Base-by-base conservation (phyloP, 2,329 filamentous ascomycete genomes). In the Paraphoma chrysanthemicola region DNA sequence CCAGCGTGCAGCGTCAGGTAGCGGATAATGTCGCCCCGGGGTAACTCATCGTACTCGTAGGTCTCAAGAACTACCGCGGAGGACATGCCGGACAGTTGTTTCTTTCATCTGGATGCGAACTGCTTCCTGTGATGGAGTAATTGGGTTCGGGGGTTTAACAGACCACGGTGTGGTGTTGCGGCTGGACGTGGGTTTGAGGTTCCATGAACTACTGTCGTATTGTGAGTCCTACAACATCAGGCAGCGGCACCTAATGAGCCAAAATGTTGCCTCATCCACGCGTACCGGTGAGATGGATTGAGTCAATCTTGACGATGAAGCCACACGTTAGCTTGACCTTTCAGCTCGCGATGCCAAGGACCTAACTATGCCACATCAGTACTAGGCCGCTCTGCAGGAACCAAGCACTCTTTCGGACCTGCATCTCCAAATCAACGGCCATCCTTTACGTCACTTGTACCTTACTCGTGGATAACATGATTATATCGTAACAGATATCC, bases 41-140 rank as follows among this genome's bases (percentile, higher is more conserved):
- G 57, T 4, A 60, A 48, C 41, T 46, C 29, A 17, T 48, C 17
- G 16, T 58, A 51, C 28, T 58, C 29, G 33, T 60, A 60, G 8
- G 31, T 6, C 9, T 31, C 38, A 33, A 47, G 29, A 4, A n/a
- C 28, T 45, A 28, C 28, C 30, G 44, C 11, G 7, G 28, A n/a
- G 11, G 39, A 16, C 39, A 42, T 42, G 16, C 8, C 39, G 39
- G 8, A 17, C 11, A 10, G 9, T 10, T 14, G 33, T 36, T 36
- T 36, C 10, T 2, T 14, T 10, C 33, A 36, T 36, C 14, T 14
- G 7, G 7, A 36, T 10, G 33, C 23, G 23, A 23, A 23, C 23
- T 23, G 5, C 23, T 23, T 23, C 23, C 23, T 5, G 23, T 5
- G 5, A 23, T 3, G 23, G 23, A 23, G 23, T 23, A 5, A 23